A percentile compares a stretch with the other conserved stretches of the same genome.
These are phyloP conservation scores for Albugo candida DNA, from an alignment of 352 stramenopile species.

Conservation along the genomic window DNA sequence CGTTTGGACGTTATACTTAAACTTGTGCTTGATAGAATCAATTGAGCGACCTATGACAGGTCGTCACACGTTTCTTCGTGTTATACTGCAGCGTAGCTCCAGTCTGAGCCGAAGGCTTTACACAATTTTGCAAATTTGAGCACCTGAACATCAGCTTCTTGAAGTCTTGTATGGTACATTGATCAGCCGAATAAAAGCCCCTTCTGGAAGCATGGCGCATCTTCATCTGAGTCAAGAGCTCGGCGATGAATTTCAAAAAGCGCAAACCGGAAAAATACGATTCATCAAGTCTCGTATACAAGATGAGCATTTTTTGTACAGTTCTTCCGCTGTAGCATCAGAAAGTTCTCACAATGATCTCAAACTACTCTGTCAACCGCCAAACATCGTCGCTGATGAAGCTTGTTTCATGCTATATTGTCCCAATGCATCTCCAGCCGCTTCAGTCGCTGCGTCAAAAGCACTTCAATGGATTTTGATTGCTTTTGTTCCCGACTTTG, in stretches of 20 bases:
- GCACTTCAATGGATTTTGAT: slow-evolving; percentile 62
- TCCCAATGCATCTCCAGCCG: slow-evolving; percentile 3
- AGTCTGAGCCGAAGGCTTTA: too few species aligned
- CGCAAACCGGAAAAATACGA: slow-evolving; percentile 42
- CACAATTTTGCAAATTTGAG: too few species aligned
- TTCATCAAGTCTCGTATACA: slow-evolving; percentile 49
- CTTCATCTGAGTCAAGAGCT: slow-evolving; percentile 38
- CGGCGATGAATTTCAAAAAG: slow-evolving; percentile 43
- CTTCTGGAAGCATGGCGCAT: slow-evolving; percentile 30
- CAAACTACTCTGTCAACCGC: slow-evolving; percentile 10
- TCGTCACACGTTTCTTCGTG: too few species aligned
- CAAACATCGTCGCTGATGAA: slow-evolving; percentile 15
- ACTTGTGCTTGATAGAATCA: too few species aligned
- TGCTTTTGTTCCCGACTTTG: slow-evolving; percentile 49
- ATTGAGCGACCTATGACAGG: too few species aligned
- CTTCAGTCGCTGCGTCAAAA: slow-evolving; percentile 29
- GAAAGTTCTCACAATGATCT: slow-evolving; percentile 24
- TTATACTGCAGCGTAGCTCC: too few species aligned
- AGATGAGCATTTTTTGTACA: slow-evolving; percentile 38
- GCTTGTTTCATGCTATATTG: slow-evolving; percentile 61
- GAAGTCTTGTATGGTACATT: too few species aligned
- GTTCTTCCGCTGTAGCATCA: slow-evolving; percentile 17
- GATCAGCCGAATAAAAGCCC: background rate
- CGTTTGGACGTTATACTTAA: too few species aligned
- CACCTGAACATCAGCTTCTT: too few species aligned